These are phyloP conservation scores for Pythium rishiriense DNA, from an alignment of 352 stramenopile genomes.

Conservation along the genomic window DNA sequence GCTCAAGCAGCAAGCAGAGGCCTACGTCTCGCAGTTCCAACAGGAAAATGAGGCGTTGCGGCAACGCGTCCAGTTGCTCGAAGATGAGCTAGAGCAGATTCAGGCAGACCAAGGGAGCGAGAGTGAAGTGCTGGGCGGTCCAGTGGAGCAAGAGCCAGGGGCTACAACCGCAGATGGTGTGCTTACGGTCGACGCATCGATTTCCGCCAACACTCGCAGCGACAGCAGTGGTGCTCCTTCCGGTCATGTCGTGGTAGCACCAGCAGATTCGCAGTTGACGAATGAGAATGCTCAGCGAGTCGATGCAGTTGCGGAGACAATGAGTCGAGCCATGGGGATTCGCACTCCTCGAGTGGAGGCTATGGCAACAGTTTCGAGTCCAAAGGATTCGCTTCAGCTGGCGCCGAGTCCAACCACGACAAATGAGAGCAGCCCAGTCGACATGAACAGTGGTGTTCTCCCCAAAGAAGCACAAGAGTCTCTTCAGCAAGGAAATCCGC, in stretches of 20 bases:
- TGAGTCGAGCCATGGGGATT: slow-evolving; percentile 22
- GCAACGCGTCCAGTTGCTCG: slow-evolving; percentile 27
- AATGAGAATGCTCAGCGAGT: neutral
- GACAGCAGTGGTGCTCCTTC: neutral
- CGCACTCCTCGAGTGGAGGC: slow-evolving; percentile 1
- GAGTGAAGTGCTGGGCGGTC: neutral
- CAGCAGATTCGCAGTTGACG: neutral
- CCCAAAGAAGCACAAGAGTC: neutral
- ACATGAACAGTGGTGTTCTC: neutral
- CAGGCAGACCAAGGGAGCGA: neutral
- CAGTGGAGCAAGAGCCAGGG: neutral
- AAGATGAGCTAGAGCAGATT: slow-evolving; percentile 30
- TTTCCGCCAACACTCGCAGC: neutral
- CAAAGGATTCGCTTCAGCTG: neutral
- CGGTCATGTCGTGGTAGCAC: neutral
- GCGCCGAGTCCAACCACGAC: slow-evolving; percentile 1
- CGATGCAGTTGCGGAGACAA: slow-evolving; percentile 16
- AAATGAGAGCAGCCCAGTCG: neutral
- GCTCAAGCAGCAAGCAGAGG: slow-evolving; percentile 50
- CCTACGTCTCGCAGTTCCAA: slow-evolving; percentile 49
- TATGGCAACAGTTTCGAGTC: neutral
- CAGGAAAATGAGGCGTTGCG: slow-evolving; percentile 43
- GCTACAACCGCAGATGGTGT: neutral
- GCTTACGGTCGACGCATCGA: neutral
- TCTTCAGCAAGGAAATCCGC: neutral